Base-by-base conservation (phyloP, 345 rosid species). In the Excoecaria cochinchinensis region DNA sequence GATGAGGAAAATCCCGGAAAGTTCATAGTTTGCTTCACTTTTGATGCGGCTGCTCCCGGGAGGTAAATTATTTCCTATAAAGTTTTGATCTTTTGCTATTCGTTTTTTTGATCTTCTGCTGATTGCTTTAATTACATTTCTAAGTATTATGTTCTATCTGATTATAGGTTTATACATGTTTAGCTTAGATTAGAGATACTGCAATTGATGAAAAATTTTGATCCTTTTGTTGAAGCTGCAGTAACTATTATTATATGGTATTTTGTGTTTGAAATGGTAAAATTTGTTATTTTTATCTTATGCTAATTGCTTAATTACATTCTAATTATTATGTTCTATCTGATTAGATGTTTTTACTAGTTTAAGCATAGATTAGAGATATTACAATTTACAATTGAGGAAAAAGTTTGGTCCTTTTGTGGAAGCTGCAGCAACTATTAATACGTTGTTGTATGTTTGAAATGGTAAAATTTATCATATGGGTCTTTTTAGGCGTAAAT, bases 1-100 rank as follows among this genome's bases (percentile, higher is more conserved):
- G 98, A 95, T 74, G 87, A 82, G 24, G 85, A 84, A 17, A 19
- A 38, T 77, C 92, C 93, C 22, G 95, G 93, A 67, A 87, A 82
- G 66, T 87, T 84, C 40, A 84, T 95, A 61, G 89, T 93, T 78
- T 69, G 95, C 25, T 95, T 95, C 87, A 88, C 89, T 59, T 95
- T 95, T 82, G 98, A 95, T 82, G 98, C 99, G 13, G 87, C 92
- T 53, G 95, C 88, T 72, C 77, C 87, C 60, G 94, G 98, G 36
- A 87, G 99, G 98, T 92, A 76, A 31, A 31, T 31, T 31, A 59
- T 9, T 73, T 53, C 8, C 16, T 31, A 3, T 31, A 31, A 31
- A 0, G 31, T 31, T 31, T 31, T 31, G 31, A 31, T 31, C 31
- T 31, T 31, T 31, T 31, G 31, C 2, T 31, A 31, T 31, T 31